Evolutionary conservation across 305 asterid species (phyloP), one percentile per base, ranked within the genome.

Genomic region (Euphrasia arctica): DNA sequence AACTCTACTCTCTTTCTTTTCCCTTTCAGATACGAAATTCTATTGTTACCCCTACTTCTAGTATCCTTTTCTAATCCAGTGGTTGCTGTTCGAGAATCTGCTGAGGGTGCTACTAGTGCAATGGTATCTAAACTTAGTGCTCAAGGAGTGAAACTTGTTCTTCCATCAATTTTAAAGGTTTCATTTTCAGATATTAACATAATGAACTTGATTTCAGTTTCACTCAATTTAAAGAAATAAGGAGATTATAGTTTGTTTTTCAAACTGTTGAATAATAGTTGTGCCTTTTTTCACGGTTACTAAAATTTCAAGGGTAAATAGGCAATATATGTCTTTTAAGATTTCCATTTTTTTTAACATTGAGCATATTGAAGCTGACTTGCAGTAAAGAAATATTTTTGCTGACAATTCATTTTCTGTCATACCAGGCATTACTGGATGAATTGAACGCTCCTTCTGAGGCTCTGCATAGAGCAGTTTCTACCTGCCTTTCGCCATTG

Each of bases 101-200:
- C 99, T 64, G 99, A 94, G 77, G 82, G 98, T 68, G 99, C 99
- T 60, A 96, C 99, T 70, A 98, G 99, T 68, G 98, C 99, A 62
- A 94, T 94, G 99, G 90, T 94, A 98, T 90, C 99, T 75, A 85
- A 91, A 73, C 95, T 94, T 63, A 90, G 85, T 76, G 96, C 88
- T 77, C 98, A 85, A 63, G 99, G 99, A 81, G 99, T 94, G 78
- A 94, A 94, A 78, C 95, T 90, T 55, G 88, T 94, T 81, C 95
- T 94, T 72, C 99, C 99, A 22, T 89, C 98, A 22, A 98, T 94
- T 76, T 72, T 94, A 65, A 90, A 94, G 99, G 99, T 94, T 63
- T 60, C 55, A 60, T 62, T 59, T 68, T 27, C 18, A 34, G 67
- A 62, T 71, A 41, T 48, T 56, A 43, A 18, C 34, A 8, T 36